Percentiles rank a stretch among this genome's conserved stretches.
These are phyloP conservation scores for Xylaria sp. DNA, from an alignment of 2,329 filamentous ascomycete genomes.

Conservation along the genomic window DNA sequence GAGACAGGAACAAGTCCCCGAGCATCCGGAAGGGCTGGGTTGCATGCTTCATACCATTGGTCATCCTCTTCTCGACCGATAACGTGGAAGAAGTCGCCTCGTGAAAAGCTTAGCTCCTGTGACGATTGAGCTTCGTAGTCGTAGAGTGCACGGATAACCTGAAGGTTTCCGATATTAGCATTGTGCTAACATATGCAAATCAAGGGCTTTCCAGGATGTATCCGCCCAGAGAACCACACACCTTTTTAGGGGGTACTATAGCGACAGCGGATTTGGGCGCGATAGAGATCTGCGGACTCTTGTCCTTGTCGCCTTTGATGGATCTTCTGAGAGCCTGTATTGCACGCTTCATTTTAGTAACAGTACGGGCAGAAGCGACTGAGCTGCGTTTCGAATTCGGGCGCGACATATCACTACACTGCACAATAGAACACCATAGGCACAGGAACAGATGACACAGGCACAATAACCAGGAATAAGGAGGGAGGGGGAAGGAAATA, in stretches of 20 bases:
- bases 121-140: constrained; percentile 82
- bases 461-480: constrained; percentile 7
- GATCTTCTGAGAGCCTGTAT: constrained; percentile 83
- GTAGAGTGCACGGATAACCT: constrained; percentile 98
- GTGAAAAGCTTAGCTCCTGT: constrained; percentile 89
- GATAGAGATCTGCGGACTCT: constrained; percentile 78
- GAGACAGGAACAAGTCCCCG: constrained; percentile 92
- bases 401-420: constrained; percentile 44
- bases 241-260: constrained; percentile 94
- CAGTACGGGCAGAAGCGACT: constrained; percentile 39
- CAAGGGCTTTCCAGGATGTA: neutral
- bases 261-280: constrained; percentile 87
- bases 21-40: constrained; percentile 86
- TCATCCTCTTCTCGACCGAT: constrained; percentile 93
- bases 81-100: constrained; percentile 98
- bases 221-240: constrained; percentile 55
- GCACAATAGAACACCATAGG: constrained; percentile 29
- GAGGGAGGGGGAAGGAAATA: constrained; percentile 19
- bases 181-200: constrained; percentile 11
- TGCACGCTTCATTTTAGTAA: constrained; percentile 55
- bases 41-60: constrained; percentile 99
- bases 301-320: constrained; percentile 88
- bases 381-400: constrained; percentile 42
- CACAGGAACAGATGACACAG: constrained; percentile 35
- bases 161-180: constrained; percentile 40